These are phyloP conservation scores for Alternaria alternata DNA, from an alignment of 2,329 filamentous ascomycete species.

Conservation along the genomic window DNA sequence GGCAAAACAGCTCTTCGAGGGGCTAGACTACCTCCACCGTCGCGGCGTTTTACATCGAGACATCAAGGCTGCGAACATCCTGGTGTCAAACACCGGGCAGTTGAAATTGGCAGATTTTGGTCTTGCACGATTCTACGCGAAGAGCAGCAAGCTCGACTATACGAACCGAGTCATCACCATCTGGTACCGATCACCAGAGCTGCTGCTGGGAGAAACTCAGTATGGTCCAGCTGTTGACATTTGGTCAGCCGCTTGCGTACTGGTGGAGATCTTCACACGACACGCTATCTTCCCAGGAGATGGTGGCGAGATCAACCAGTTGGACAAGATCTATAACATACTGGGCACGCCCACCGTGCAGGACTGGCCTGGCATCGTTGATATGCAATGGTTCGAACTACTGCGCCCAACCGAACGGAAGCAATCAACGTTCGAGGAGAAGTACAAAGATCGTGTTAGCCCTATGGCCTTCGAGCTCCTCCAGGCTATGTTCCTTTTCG, in stretches of 20 bases:
- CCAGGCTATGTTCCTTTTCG: conserved; percentile 84
- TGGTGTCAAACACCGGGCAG: conserved; percentile 87
- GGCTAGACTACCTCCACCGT: conserved; percentile 90
- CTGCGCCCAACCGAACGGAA: conserved; percentile 79
- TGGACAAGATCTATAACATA: conserved; percentile 95
- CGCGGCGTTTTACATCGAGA: conserved; percentile 95
- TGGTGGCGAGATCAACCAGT: conserved; percentile 91
- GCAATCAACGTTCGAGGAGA: conserved; percentile 79
- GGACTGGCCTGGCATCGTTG: conserved; percentile 89
- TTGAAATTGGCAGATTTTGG: conserved; percentile 97
- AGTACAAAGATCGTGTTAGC: conserved; percentile 79
- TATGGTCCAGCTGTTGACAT: conserved; percentile 97
- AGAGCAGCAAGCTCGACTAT: conserved; percentile 90
- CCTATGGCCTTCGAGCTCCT: conserved; percentile 85
- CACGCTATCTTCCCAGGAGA: conserved; percentile 95
- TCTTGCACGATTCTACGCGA: conserved; percentile 93
- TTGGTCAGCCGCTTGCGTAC: conserved; percentile 96
- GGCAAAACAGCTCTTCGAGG: conserved; percentile 90
- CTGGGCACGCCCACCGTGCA: conserved; percentile 84
- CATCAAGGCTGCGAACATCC: conserved; percentile 97
- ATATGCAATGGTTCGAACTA: conserved; percentile 97
- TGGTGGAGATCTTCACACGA: conserved; percentile 94
- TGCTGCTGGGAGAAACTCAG: conserved; percentile 90
- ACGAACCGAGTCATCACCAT: conserved; percentile 99
- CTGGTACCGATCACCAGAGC: conserved; percentile 96